Percentiles rank a stretch among this genome's conserved stretches.
Evolutionary conservation across 441 rosid genomes (phyloP).

Genomic region (Raphanus hybrid): DNA sequence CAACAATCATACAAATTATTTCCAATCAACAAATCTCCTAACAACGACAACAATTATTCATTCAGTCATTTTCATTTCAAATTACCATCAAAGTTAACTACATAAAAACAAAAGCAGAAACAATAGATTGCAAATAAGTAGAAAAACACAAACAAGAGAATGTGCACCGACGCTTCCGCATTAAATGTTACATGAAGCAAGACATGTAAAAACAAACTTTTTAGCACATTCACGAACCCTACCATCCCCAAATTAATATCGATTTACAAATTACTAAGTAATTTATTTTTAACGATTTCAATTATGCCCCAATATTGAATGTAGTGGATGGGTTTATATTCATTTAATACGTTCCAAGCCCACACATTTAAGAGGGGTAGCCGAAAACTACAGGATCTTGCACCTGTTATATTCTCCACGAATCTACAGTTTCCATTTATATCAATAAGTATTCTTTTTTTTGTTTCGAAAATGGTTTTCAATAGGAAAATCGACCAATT

Average conservation of each 20-base stretch:
- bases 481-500: too few relatives aligned
- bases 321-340: neutral
- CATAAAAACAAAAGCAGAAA: neutral
- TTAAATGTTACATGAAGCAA: constrained; percentile 23
- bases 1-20: constrained; percentile 30
- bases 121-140: neutral
- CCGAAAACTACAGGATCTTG: constrained; percentile 25
- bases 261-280: neutral
- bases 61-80: constrained; percentile 9
- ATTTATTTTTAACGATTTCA: neutral
- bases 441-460: neutral
- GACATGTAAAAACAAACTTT: constrained; percentile 14
- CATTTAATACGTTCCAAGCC: constrained; percentile 10
- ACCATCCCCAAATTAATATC: constrained; percentile 28
- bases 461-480: neutral
- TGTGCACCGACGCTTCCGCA: constrained; percentile 29
- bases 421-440: constrained; percentile 23
- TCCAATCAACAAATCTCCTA: constrained; percentile 31
- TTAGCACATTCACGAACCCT: constrained; percentile 35
- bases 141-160: constrained; percentile 8
- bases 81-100: neutral
- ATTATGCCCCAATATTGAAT: neutral
- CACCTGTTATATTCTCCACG: constrained; percentile 27
- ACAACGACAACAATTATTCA: constrained; percentile 26
- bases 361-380: constrained; percentile 31